Conservation (phyloP, 441 rosid genomes). For the Erysimum cheiri region DNA sequence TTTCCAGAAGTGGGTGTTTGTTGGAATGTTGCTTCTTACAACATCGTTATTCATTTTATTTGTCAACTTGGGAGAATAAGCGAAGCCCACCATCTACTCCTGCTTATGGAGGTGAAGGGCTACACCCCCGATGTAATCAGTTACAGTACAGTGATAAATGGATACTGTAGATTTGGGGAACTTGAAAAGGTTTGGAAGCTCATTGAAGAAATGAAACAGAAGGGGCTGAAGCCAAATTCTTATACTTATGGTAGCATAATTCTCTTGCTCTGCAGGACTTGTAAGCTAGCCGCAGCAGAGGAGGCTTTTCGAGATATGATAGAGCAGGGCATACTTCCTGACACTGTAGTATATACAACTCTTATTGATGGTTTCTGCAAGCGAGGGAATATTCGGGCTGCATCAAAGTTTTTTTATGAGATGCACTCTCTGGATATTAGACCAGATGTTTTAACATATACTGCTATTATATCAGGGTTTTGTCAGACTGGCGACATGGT, state of each 20-base stretch:
- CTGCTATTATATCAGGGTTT: slow-evolving; percentile 74
- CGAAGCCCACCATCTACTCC: slow-evolving; percentile 78
- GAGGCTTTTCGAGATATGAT: slow-evolving; percentile 68
- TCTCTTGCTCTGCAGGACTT: slow-evolving; percentile 58
- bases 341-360: slow-evolving; percentile 73
- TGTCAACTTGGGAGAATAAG: slow-evolving; percentile 62
- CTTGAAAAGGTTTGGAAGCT: slow-evolving; percentile 60
- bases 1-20: slow-evolving; percentile 64
- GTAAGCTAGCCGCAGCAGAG: slow-evolving; percentile 67
- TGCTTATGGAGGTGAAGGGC: slow-evolving; percentile 74
- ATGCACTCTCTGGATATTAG: slow-evolving; percentile 54
- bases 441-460: slow-evolving; percentile 77
- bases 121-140: slow-evolving; percentile 79
- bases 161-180: slow-evolving; percentile 67
- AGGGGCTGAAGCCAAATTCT: slow-evolving; percentile 71
- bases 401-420: slow-evolving; percentile 60
- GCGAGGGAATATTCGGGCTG: slow-evolving; percentile 60
- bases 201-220: slow-evolving; percentile 68
- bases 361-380: slow-evolving; percentile 82
- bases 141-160: slow-evolving; percentile 79
- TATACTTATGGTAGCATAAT: slow-evolving; percentile 75
- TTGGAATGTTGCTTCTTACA: slow-evolving; percentile 79
- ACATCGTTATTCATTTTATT: slow-evolving; percentile 68
- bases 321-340: slow-evolving; percentile 58
- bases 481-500: slow-evolving; percentile 62